These are phyloP conservation scores for Cryphonectria radicalis DNA, from an alignment of 2,329 filamentous ascomycete species.

Conservation along the genomic window DNA sequence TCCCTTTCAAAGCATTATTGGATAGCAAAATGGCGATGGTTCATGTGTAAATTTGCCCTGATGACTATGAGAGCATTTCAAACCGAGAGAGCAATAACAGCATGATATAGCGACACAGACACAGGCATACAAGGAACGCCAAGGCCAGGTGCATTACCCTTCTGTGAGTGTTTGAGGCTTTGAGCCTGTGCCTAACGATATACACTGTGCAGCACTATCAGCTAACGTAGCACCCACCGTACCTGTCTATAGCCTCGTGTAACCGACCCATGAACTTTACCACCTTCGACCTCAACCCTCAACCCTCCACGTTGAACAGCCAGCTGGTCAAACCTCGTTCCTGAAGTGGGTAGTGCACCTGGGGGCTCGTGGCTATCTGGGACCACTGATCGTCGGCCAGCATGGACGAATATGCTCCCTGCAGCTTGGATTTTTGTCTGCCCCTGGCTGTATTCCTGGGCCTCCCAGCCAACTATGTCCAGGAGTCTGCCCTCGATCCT, in stretches of 20 bases:
- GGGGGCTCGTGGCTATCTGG: background rate
- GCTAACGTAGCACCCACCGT: background rate
- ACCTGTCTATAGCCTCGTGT: background rate
- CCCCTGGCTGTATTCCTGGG: slow-evolving; percentile 85
- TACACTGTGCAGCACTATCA: background rate
- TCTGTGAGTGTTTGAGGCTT: background rate
- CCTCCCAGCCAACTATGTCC: slow-evolving; percentile 52
- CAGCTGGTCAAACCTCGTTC: background rate
- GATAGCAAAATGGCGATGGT: background rate
- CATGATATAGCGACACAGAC: background rate
- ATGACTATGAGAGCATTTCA: background rate
- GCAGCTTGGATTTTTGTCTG: slow-evolving; percentile 85
- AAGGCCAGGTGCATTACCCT: background rate
- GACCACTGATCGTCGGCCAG: slow-evolving; percentile 3
- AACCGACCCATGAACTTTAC: background rate
- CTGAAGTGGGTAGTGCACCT: background rate
- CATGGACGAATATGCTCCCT: slow-evolving; percentile 80
- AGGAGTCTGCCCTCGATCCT: slow-evolving; percentile 49
- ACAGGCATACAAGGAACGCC: background rate
- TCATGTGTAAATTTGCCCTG: background rate
- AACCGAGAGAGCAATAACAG: background rate
- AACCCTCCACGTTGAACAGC: background rate
- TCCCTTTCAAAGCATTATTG: background rate
- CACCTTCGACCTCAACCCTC: background rate
- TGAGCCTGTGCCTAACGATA: background rate